Evolutionary conservation across 2,329 filamentous ascomycete species (phyloP).

Genomic region (Gnomoniopsis sp.): DNA sequence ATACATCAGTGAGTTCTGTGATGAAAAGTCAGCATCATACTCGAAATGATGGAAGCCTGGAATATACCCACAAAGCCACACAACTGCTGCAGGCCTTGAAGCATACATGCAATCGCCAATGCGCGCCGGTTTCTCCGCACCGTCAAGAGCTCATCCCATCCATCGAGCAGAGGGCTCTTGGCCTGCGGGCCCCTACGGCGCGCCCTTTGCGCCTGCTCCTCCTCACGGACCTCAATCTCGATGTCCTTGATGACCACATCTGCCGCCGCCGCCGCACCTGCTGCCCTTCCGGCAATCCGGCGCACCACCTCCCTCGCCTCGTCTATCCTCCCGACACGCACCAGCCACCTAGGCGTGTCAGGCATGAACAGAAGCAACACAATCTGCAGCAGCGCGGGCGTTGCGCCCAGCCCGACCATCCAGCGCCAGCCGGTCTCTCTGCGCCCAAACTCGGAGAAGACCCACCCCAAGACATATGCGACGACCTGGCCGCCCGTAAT

Average conservation of each 20-base stretch:
- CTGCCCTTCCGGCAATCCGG: constrained; percentile 55
- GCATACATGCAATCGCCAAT: constrained; percentile 76
- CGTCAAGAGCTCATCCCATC: constrained; percentile 51
- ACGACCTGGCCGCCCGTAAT: constrained; percentile 87
- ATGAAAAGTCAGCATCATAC: constrained; percentile 8
- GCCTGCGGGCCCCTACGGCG: constrained; percentile 30
- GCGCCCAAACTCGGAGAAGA: constrained; percentile 56
- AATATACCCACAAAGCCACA: constrained; percentile 67
- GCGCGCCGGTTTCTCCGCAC: constrained; percentile 69
- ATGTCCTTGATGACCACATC: constrained; percentile 65
- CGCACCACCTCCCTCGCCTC: constrained; percentile 64
- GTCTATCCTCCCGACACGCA: constrained; percentile 60
- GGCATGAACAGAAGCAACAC: constrained; percentile 69
- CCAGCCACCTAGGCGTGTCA: constrained; percentile 85
- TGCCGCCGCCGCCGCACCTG: constrained; percentile 41
- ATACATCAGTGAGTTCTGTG: constrained; percentile 84
- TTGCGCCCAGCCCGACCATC: constrained; percentile 83
- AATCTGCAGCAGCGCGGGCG: constrained; percentile 72
- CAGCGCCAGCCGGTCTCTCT: constrained; percentile 71
- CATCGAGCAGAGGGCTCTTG: constrained; percentile 35
- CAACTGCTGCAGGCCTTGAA: constrained; percentile 85
- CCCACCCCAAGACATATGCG: constrained; percentile 81
- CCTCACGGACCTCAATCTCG: constrained; percentile 70
- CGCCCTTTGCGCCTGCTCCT: constrained; percentile 52
- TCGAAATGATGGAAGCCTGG: not conserved